Conservation (phyloP, 1,139 yeast species). For the Taphrina wiesneri region DNA sequence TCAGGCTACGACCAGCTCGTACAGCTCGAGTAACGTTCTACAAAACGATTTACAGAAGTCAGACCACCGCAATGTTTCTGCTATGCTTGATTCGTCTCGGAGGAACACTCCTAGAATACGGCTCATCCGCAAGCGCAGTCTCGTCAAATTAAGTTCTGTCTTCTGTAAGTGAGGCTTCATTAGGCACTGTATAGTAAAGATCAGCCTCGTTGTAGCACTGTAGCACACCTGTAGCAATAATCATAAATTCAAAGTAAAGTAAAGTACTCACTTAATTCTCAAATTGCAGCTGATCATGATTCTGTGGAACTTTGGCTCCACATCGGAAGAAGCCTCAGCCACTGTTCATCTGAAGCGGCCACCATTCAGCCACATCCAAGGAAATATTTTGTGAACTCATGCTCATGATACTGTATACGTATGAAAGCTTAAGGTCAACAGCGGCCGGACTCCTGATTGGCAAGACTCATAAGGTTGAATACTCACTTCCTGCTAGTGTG, state of each 20-base stretch:
- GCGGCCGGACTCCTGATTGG: too few relatives aligned
- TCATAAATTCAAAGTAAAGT: too few relatives aligned
- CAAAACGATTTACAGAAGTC: not conserved
- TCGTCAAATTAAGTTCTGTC: not conserved
- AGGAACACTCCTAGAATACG: not conserved
- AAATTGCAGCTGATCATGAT: not conserved
- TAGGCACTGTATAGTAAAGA: too few relatives aligned
- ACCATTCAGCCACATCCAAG: conserved; percentile 1
- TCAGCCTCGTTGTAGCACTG: too few relatives aligned
- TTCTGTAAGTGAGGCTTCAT: not conserved
- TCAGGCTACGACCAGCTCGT: not conserved
- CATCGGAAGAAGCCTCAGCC: not conserved
- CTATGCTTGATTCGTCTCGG: not conserved
- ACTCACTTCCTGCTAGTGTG: too few relatives aligned
- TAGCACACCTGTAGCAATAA: too few relatives aligned
- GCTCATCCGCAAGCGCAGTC: conserved; percentile 4
- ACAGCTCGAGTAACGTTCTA: not conserved
- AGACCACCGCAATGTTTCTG: not conserved
- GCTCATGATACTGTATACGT: too few relatives aligned
- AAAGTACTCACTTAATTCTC: too few relatives aligned
- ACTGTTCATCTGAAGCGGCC: not conserved
- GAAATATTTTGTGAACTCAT: not conserved
- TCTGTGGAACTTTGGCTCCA: not conserved
- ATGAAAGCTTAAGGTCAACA: too few relatives aligned
- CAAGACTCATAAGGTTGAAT: too few relatives aligned